phyloP scores from a whole-genome alignment of 2,329 filamentous ascomycete species.

The Samsoniella hepiali region DNA sequence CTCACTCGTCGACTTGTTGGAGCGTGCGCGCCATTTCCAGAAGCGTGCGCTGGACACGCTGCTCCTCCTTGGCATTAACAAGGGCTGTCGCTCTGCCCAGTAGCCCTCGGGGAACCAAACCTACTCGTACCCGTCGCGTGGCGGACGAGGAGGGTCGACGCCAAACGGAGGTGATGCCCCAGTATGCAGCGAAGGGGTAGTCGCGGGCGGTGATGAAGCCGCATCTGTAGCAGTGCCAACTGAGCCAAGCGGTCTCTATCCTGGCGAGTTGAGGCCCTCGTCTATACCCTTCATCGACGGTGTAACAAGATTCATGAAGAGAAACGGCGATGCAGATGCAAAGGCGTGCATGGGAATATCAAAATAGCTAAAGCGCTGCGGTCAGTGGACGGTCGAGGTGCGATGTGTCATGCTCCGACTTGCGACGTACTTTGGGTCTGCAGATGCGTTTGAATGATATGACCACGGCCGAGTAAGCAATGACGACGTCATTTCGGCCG shows the following conservation, averaged over 20 bases:
- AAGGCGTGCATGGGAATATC: slow-evolving; percentile 26
- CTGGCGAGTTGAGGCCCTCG: not conserved
- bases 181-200: not conserved
- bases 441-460: slow-evolving; percentile 3
- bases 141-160: slow-evolving; percentile 53
- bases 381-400: not conserved
- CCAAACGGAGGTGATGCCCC: slow-evolving; percentile 24
- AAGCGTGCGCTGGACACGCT: slow-evolving; percentile 34
- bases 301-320: slow-evolving; percentile 22
- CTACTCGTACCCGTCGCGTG: slow-evolving; percentile 56
- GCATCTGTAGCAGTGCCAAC: not conserved
- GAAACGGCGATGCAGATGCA: slow-evolving; percentile 20
- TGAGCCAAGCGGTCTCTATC: not conserved
- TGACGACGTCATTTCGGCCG: slow-evolving; percentile 10
- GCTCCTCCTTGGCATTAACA: slow-evolving; percentile 29
- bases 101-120: slow-evolving; percentile 62
- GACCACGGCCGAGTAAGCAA: slow-evolving; percentile 15
- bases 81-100: slow-evolving; percentile 55
- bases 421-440: slow-evolving; percentile 12
- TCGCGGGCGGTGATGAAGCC: not conserved
- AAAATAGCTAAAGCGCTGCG: slow-evolving; percentile 30
- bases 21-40: slow-evolving; percentile 42
- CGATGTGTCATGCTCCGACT: not conserved
- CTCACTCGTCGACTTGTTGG: slow-evolving; percentile 36
- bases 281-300: slow-evolving; percentile 10